Base-by-base conservation (phyloP, 176 grass and related monocot species). In the Phoenix roebelenii region DNA sequence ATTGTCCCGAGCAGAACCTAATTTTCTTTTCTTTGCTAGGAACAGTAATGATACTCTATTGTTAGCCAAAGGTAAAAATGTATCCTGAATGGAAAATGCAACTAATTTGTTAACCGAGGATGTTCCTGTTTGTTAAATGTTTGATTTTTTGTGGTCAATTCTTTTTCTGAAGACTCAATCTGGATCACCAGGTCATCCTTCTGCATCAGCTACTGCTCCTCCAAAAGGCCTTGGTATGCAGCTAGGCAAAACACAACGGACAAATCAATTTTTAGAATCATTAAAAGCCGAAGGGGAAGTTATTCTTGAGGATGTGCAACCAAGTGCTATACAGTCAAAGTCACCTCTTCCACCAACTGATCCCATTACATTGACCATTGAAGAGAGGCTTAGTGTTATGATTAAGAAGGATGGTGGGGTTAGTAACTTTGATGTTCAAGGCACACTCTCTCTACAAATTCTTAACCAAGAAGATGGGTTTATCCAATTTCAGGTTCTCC, bases 231-330 rank as follows among this genome's bases (percentile, higher is more conserved):
- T 75, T 71, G 82, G 82, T 63, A 95, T 95, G 89, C 59, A 83
- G 72, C 77, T 95, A 76, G 56, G 69, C 51, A 95, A 85, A 69
- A 28, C 66, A 66, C 76, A 85, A 50, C 89, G 80, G 53, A 66
- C 82, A 64, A 81, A 83, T 60, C 76, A 85, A 72, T 81, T 95
- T 63, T 63, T 95, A 18, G 79, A 85, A 60, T 89, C 85, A 59
- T 59, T 95, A 70, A 78, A 83, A 75, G 85, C 85, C 65, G 89
- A 95, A 89, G 85, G 85, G 74, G 89, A 95, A 83, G 66, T 86
- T 25, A 89, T 89, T 80, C 69, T 77, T 15, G 85, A 95, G 72
- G 89, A 95, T 50, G 74, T 32, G n/a, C 75, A 82, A 55, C 68
- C 55, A 71, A 85, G 64, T 30, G 73, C 70, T 77, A 51, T 63